Percentiles rank a stretch among this genome's conserved stretches.
Evolutionary conservation across 139 green algal genomes (phyloP).

Genomic region (Tetraselmis chui): DNA sequence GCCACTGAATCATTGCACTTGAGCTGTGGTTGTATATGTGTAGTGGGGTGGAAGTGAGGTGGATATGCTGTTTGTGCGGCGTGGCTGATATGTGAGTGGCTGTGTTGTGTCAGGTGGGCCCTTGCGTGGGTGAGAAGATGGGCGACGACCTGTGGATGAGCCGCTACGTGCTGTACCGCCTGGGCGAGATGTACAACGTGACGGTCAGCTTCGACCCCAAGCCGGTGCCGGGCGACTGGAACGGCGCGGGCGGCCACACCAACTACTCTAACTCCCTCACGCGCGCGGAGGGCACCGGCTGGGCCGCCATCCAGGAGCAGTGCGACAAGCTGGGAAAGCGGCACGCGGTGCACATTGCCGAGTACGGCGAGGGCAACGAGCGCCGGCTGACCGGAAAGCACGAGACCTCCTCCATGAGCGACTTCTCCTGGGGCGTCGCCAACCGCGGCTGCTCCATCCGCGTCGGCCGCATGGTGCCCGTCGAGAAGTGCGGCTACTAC

Average conservation of each 20-base stretch:
- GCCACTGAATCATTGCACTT: no score
- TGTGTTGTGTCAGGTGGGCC: no score
- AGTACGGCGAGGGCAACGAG: constrained; percentile 94
- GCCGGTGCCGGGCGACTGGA: constrained; percentile 88
- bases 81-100: no score
- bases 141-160: constrained; percentile 45
- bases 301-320: constrained; percentile 83
- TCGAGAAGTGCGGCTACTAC: constrained; percentile 95
- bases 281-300: constrained; percentile 52
- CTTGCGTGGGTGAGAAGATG: constrained; percentile 35
- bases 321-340: constrained; percentile 83
- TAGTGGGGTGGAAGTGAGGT: no score
- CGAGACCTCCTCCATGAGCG: constrained; percentile 88
- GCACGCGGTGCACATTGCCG: constrained; percentile 70
- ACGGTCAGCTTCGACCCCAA: constrained; percentile 41
- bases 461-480: constrained; percentile 74
- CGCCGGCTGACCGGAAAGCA: constrained; percentile 91
- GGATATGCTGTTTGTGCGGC: no score
- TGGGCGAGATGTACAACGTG: constrained; percentile 50
- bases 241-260: constrained; percentile 90
- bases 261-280: constrained; percentile 96
- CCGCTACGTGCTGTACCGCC: constrained; percentile 84
- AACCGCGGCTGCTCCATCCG: constrained; percentile 94
- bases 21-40: no score
- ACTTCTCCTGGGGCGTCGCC: constrained; percentile 95